These are phyloP conservation scores for Cicer cuneatum DNA, from an alignment of 306 rosid genomes.

Conservation along the genomic window DNA sequence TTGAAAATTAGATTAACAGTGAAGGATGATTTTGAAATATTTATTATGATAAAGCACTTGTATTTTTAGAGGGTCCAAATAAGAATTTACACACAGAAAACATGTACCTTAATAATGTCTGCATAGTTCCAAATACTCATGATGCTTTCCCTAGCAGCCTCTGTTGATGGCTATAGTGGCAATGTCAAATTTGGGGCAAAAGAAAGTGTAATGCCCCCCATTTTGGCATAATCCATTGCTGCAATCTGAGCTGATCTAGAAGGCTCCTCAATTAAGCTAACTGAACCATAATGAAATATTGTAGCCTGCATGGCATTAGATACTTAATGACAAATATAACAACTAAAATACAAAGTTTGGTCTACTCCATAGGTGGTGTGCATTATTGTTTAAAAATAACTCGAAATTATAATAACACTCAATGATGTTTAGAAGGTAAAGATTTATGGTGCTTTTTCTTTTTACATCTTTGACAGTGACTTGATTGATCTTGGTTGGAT, in stretches of 20 bases:
- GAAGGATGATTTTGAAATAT: no score
- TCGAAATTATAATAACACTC: no score
- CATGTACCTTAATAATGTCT: conserved; percentile 44
- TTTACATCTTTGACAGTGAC: no score
- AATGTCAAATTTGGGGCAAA: conserved; percentile 49
- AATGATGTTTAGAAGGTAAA: no score
- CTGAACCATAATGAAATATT: conserved; percentile 54
- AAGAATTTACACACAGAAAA: no score
- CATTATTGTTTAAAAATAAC: no score
- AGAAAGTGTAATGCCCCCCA: conserved; percentile 42
- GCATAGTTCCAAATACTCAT: conserved; percentile 47
- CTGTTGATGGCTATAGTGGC: conserved; percentile 47
- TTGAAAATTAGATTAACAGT: no score
- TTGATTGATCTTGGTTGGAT: no score
- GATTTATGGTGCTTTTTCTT: no score
- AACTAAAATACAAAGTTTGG: neutral
- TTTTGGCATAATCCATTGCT: conserved; percentile 47
- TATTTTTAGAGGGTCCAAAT: no score
- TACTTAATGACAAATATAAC: neutral
- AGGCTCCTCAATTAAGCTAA: conserved; percentile 46
- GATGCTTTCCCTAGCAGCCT: conserved; percentile 44
- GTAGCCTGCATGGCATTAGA: conserved; percentile 43
- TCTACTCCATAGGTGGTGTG: no score
- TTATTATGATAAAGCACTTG: no score
- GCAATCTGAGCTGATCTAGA: conserved; percentile 49